A percentile compares a stretch with the other conserved stretches of the same genome.
Conservation (phyloP, 2,329 filamentous ascomycete genomes). For the Colletotrichum viniferum region DNA sequence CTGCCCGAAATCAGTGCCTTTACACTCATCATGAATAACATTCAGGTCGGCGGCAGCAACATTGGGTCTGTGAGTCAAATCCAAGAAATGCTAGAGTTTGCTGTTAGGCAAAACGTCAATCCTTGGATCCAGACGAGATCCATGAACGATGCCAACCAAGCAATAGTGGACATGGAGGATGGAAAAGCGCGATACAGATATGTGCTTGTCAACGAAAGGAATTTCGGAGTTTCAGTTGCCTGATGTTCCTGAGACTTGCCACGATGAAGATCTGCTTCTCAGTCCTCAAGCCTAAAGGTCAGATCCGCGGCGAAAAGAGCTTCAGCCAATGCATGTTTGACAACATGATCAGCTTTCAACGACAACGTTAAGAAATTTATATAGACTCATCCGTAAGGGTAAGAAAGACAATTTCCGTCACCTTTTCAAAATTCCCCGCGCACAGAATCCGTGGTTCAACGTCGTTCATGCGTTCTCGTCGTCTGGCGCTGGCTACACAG, state of each 20-base stretch:
- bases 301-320: not conserved
- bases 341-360: not conserved
- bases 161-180: constrained; percentile 55
- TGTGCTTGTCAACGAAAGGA: constrained; percentile 30
- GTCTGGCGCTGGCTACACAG: not conserved
- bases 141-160: constrained; percentile 56
- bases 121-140: constrained; percentile 56
- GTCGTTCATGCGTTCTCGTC: not conserved
- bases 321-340: not conserved
- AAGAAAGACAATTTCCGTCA: not conserved
- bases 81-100: constrained; percentile 59
- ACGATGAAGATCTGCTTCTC: not conserved
- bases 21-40: constrained; percentile 59
- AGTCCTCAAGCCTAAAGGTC: not conserved
- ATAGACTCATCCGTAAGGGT: not conserved
- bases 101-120: constrained; percentile 56
- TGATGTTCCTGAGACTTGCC: not conserved
- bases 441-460: not conserved
- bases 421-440: not conserved
- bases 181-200: constrained; percentile 52
- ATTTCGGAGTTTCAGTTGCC: not conserved
- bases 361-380: not conserved
- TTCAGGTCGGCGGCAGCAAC: constrained; percentile 47
- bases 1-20: constrained; percentile 53
- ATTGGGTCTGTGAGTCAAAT: constrained; percentile 52